A percentile compares a stretch with the other conserved stretches of the same genome.
Evolutionary conservation across 176 grass and related monocot species (phyloP).

Genomic region (Lolium perenne): DNA sequence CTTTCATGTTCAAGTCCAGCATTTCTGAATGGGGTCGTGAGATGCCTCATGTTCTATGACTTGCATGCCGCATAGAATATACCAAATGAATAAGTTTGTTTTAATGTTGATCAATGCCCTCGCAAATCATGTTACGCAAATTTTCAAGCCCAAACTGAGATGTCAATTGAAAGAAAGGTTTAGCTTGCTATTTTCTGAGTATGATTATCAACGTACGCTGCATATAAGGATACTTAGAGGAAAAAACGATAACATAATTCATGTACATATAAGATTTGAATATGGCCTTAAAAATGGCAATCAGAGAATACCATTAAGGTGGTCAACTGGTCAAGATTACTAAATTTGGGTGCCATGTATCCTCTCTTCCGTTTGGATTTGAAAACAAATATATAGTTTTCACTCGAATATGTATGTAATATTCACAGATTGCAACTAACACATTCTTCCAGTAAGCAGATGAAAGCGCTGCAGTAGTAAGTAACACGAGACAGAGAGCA

Average conservation of each 20-base stretch:
- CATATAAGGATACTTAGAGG: background rate
- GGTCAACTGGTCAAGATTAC: background rate
- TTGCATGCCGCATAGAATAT: conserved; percentile 4
- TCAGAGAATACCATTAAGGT: background rate
- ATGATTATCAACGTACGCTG: background rate
- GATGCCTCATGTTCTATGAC: conserved; percentile 3
- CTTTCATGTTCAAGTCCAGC: background rate
- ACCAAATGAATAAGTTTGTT: background rate
- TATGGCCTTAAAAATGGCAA: background rate
- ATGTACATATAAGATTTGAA: background rate
- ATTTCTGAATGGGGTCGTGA: background rate
- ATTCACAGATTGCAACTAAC: background rate
- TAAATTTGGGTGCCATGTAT: background rate
- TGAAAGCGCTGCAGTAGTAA: background rate
- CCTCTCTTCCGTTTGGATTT: background rate
- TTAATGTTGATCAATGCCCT: background rate
- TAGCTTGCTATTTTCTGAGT: background rate
- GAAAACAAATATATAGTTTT: background rate
- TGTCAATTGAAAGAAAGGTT: background rate
- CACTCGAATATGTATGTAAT: background rate
- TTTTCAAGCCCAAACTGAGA: background rate
- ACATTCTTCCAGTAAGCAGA: background rate
- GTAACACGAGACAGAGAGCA: background rate
- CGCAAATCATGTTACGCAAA: background rate
- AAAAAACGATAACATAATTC: background rate